These are phyloP conservation scores for Paraleonurus japonicus DNA, from an alignment of 257 asterid species.

Conservation along the genomic window DNA sequence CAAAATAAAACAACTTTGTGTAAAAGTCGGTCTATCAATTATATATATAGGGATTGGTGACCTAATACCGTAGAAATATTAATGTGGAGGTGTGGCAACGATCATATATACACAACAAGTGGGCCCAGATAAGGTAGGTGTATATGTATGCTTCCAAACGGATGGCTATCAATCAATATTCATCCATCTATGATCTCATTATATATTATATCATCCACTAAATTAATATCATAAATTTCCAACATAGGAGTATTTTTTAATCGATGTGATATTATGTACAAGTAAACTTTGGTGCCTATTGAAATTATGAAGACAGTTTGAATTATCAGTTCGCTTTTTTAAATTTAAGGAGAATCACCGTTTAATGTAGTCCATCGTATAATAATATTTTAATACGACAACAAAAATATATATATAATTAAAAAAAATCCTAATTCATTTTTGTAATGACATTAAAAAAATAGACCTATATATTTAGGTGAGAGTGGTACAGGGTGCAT, in stretches of 20 bases:
- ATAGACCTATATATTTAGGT: too few species aligned
- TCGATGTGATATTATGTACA: neutral
- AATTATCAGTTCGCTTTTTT: too few species aligned
- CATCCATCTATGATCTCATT: too few species aligned
- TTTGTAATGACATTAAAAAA: neutral
- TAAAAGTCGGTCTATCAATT: slow-evolving; percentile 12
- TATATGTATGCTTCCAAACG: slow-evolving; percentile 10
- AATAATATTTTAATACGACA: too few species aligned
- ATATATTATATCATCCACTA: neutral
- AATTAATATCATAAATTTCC: neutral
- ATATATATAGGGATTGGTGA: slow-evolving; percentile 21
- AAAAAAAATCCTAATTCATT: too few species aligned
- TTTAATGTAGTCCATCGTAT: too few species aligned
- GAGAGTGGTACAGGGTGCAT: neutral
- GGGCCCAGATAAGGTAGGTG: slow-evolving; percentile 14
- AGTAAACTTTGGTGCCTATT: too few species aligned
- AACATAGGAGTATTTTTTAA: neutral
- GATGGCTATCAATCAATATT: slow-evolving; percentile 3
- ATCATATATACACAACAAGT: neutral
- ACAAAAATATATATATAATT: too few species aligned
- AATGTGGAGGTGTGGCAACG: neutral
- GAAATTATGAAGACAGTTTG: too few species aligned
- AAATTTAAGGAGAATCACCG: too few species aligned
- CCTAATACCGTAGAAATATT: slow-evolving; percentile 13
- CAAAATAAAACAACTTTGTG: slow-evolving; percentile 25